Base-by-base conservation (phyloP, 768 basidiomycete species). In the Panellus pusillus region DNA sequence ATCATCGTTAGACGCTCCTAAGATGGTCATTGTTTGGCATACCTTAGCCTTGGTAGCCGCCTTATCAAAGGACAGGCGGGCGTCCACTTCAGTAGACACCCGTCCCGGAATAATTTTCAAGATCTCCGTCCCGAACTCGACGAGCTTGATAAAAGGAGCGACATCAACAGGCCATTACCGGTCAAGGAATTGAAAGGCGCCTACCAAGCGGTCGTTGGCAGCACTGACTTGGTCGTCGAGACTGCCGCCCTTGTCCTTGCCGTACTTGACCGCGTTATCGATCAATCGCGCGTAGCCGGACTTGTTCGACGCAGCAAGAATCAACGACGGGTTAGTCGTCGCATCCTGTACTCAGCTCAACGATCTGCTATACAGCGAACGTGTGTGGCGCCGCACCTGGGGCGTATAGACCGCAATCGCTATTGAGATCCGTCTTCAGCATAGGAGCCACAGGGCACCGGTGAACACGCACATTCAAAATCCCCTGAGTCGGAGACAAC, bases 11-110 rank as follows among this genome's bases (percentile, higher is more conserved):
- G 49, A 17, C 45, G 7, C 43, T 48, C 27, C 52, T 43, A 13
- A 54, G n/a, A 45, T 36, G 15, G 36, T 3, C 18, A 32, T 20
- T 17, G 31, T 69, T 29, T 11, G 24, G 40, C 40, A 19, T 41
- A 81, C 88, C 86, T 95, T 96, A 58, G 82, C 82, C 74, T 93
- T 95, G 61, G 93, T 97, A 18, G 68, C 91, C 72, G 87, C 86
- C 74, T 91, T 98, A 77, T 98, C 91, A 72, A 97, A 98, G 57
- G 96, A 98, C 52, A 98, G 85, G 62, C 91, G 88, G 45, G 97
- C 97, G 71, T 99, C 97, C 62, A 99, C 95, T 73, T 99, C 97
- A 59, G 97, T 98, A 40, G 97, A 99, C 58, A 99, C 96, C 71
- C 97, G 91, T 55, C 97, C 97, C 50, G 97, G 97, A 66, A 99